Percentiles rank a stretch among this genome's conserved stretches.
These are phyloP conservation scores for Podaxis pistillaris DNA, from an alignment of 768 basidiomycete species.

Conservation along the genomic window DNA sequence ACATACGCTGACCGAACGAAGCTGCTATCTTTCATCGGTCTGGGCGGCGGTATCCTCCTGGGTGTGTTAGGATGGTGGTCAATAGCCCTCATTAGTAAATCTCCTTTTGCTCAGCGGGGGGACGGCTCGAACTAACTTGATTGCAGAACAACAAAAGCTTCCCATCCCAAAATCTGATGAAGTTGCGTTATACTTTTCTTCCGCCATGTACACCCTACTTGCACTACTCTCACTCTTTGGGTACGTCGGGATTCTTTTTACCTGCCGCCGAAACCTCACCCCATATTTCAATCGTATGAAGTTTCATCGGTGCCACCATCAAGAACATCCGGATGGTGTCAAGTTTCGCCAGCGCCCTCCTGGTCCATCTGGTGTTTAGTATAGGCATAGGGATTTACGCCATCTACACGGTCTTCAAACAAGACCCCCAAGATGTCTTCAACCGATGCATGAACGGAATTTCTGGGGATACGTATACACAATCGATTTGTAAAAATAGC, in stretches of 20 bases:
- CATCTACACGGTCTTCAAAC: conserved; percentile 46
- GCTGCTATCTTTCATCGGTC: conserved; percentile 38
- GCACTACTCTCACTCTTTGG: conserved; percentile 49
- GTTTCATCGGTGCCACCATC: conserved; percentile 45
- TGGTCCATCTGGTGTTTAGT: conserved; percentile 44
- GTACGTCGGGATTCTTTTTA: conserved; percentile 22
- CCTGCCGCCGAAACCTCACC: not conserved
- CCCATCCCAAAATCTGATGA: conserved; percentile 35
- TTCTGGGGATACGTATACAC: conserved; percentile 19
- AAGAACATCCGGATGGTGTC: conserved; percentile 41
- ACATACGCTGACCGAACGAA: not conserved
- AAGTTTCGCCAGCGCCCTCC: conserved; percentile 41
- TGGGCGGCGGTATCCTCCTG: conserved; percentile 43
- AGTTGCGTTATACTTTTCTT: conserved; percentile 45
- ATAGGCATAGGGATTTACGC: conserved; percentile 47
- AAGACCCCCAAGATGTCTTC: conserved; percentile 34
- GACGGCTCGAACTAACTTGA: not conserved
- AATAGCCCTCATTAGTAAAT: conserved; percentile 38
- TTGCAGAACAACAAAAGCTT: conserved; percentile 25
- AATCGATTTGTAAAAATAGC: conserved; percentile 39
- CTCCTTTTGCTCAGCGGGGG: not conserved
- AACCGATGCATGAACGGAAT: conserved; percentile 36
- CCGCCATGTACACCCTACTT: conserved; percentile 46
- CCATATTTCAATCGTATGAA: conserved; percentile 6
- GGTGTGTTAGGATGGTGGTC: conserved; percentile 46